A percentile compares a stretch with the other conserved stretches of the same genome.
Conservation (phyloP, 805 yeast species). For the Kodamaea sagamina region DNA sequence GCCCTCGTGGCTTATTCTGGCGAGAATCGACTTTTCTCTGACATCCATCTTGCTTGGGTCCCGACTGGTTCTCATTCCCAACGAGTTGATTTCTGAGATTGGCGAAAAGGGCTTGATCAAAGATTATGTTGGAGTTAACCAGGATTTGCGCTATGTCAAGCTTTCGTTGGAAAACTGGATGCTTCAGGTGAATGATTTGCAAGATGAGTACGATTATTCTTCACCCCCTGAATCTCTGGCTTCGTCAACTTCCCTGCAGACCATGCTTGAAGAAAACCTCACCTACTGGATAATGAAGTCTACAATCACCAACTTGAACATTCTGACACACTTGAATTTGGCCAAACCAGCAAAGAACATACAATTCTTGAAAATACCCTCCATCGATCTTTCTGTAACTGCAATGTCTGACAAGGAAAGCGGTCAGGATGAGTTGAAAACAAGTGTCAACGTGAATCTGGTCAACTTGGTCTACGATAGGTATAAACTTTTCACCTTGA, state of each 20-base stretch:
- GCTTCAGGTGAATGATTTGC: background rate
- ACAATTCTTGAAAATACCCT: slow-evolving; percentile 26
- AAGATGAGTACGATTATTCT: background rate
- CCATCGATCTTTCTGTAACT: slow-evolving; percentile 6
- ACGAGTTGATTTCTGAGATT: slow-evolving; percentile 18
- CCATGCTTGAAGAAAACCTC: slow-evolving; percentile 17
- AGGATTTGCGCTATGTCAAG: slow-evolving; percentile 23
- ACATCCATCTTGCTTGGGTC: slow-evolving; percentile 35
- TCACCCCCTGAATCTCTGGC: slow-evolving; percentile 11
- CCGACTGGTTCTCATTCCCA: slow-evolving; percentile 39
- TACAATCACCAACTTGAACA: slow-evolving; percentile 20
- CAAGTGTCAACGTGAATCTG: background rate
- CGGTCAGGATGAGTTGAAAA: slow-evolving; percentile 1
- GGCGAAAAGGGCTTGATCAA: slow-evolving; percentile 17
- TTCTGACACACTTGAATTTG: slow-evolving; percentile 17
- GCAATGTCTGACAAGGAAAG: background rate
- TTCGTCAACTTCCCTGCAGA: slow-evolving; percentile 31
- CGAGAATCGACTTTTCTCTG: slow-evolving; percentile 20
- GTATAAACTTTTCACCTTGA: slow-evolving; percentile 31
- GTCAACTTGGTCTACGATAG: slow-evolving; percentile 24
- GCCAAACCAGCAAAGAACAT: slow-evolving; percentile 12
- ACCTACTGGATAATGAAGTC: slow-evolving; percentile 27
- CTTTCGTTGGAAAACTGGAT: slow-evolving; percentile 17
- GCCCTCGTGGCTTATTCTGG: slow-evolving; percentile 38
- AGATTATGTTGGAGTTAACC: slow-evolving; percentile 21